phyloP scores from a whole-genome alignment of 495 filamentous ascomycete genomes.

The Penicillium taxi region DNA sequence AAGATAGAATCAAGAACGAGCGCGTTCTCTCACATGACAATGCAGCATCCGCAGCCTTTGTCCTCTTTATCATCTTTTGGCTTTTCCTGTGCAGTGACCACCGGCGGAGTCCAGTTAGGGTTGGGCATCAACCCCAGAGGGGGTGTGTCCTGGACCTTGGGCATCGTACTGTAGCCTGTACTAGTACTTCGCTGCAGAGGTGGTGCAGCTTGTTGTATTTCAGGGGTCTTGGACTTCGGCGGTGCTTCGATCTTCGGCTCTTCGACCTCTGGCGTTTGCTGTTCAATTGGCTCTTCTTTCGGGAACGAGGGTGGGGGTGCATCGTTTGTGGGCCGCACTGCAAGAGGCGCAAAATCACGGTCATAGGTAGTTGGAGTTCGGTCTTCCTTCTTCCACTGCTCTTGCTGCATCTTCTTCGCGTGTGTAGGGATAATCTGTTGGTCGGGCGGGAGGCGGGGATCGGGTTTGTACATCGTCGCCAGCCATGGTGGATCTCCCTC shows the following conservation, averaged over 20 bases:
- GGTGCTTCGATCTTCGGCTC: constrained; percentile 14
- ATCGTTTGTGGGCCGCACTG: constrained; percentile 45
- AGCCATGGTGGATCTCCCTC: constrained; percentile 97
- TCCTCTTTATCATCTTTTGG: constrained; percentile 40
- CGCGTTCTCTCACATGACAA: constrained; percentile 40
- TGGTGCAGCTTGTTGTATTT: too few relatives aligned
- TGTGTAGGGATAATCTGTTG: constrained; percentile 93
- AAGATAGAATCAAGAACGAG: neutral
- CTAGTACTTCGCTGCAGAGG: constrained; percentile 31
- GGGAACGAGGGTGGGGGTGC: constrained; percentile 18
- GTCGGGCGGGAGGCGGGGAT: constrained; percentile 87
- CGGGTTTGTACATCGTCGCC: constrained; percentile 88
- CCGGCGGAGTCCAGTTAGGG: constrained; percentile 33
- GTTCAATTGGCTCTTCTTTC: constrained; percentile 14
- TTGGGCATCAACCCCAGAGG: constrained; percentile 25
- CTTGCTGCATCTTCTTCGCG: constrained; percentile 82
- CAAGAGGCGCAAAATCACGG: constrained; percentile 70
- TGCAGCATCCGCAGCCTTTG: constrained; percentile 44
- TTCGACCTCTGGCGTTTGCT: neutral
- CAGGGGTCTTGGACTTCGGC: constrained; percentile 29
- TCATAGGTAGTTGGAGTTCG: constrained; percentile 75
- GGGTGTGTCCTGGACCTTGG: constrained; percentile 40
- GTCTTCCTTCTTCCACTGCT: constrained; percentile 89
- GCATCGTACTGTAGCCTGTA: constrained; percentile 47
- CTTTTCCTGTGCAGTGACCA: constrained; percentile 30